Evolutionary conservation across 1,284 basidiomycete species (phyloP).

Genomic region (Malassezia pachydermatis): DNA sequence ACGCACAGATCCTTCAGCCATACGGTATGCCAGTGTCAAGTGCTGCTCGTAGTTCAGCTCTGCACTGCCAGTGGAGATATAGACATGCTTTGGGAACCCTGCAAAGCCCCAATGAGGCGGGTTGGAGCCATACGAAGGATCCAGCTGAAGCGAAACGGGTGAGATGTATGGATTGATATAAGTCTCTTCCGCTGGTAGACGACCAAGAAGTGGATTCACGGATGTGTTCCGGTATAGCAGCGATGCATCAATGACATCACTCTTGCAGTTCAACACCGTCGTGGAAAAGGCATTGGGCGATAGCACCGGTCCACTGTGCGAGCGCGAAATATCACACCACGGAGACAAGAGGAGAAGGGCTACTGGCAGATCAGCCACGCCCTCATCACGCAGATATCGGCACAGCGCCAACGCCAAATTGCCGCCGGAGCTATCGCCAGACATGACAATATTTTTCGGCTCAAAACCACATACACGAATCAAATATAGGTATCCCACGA

Average conservation of each 20-base stretch:
- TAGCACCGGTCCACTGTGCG: constrained; percentile 33
- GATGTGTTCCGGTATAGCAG: constrained; percentile 40
- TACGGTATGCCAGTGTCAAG: constrained; percentile 35
- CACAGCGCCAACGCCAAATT: constrained; percentile 57
- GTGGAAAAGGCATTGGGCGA: constrained; percentile 32
- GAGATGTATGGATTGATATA: constrained; percentile 43
- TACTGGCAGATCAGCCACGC: constrained; percentile 23
- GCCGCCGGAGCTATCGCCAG: constrained; percentile 63
- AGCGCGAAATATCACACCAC: constrained; percentile 42
- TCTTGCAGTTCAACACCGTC: constrained; percentile 25
- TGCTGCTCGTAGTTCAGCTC: constrained; percentile 43
- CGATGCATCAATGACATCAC: constrained; percentile 35
- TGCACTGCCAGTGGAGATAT: constrained; percentile 33
- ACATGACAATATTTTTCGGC: constrained; percentile 55
- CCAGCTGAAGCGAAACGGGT: constrained; percentile 36
- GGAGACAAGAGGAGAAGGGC: constrained; percentile 37
- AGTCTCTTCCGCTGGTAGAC: constrained; percentile 34
- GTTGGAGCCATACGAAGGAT: constrained; percentile 21
- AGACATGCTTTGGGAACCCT: constrained; percentile 30
- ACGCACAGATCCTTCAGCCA: constrained; percentile 28
- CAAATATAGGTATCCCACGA: constrained; percentile 40
- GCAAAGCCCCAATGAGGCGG: constrained; percentile 36
- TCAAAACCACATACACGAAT: constrained; percentile 27
- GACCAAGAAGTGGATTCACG: constrained; percentile 34
- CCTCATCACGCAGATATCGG: constrained; percentile 46